Percentiles rank a stretch among this genome's conserved stretches.
Conservation (phyloP, 306 rosid genomes). For the Fagus sylvatica region DNA sequence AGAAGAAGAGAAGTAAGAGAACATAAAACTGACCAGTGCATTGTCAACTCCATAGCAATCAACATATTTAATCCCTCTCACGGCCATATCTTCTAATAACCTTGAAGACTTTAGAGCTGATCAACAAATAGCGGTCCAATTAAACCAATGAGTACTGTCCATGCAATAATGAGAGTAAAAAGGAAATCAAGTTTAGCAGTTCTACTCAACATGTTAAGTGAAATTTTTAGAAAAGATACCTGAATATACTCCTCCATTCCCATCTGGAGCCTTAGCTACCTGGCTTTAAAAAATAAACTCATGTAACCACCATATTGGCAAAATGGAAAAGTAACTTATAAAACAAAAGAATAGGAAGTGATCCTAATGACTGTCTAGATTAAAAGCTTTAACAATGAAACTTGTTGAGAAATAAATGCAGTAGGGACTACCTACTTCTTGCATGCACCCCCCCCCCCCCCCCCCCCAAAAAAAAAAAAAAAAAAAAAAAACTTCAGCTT, state of each 20-base stretch:
- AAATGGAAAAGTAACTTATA: conserved; percentile 23
- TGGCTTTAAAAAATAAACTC: conserved; percentile 49
- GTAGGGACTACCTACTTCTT: not conserved
- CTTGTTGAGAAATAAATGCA: not conserved
- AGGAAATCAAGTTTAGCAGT: conserved; percentile 21
- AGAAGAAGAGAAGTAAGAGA: conserved; percentile 14
- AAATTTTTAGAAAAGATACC: conserved; percentile 42
- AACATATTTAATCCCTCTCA: conserved; percentile 79
- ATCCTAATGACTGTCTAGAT: not conserved
- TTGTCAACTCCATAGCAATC: conserved; percentile 99
- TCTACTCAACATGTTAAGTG: not conserved
- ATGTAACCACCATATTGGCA: conserved; percentile 26
- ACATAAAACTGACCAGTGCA: conserved; percentile 65
- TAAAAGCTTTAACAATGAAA: not conserved
- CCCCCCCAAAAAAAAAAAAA: not conserved
- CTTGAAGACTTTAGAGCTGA: conserved; percentile 80
- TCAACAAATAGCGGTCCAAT: conserved; percentile 14
- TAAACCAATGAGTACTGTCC: conserved; percentile 10
- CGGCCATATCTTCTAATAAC: conserved; percentile 91
- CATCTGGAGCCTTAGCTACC: conserved; percentile 98
- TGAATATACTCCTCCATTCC: conserved; percentile 96
- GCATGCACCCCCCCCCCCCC: not conserved
- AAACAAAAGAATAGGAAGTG: not conserved
- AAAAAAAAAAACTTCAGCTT: too few species aligned
- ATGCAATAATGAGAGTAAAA: conserved; percentile 16